A percentile compares a stretch with the other conserved stretches of the same genome.
Conservation (phyloP, 805 yeast genomes). For the Torulaspora delbrueckii region DNA sequence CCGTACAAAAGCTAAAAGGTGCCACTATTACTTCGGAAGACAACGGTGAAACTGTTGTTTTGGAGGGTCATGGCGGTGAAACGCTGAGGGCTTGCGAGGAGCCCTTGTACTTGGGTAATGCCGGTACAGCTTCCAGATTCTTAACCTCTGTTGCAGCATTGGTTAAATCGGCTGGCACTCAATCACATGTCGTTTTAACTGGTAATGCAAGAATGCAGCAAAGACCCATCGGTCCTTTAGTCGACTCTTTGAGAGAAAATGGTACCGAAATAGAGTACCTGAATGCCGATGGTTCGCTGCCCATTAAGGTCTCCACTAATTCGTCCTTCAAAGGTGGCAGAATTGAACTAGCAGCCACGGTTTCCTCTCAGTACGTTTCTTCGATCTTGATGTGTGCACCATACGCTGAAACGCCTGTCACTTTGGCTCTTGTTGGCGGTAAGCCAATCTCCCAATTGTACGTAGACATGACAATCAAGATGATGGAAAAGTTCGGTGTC, state of each 20-base stretch:
- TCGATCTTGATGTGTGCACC: conserved; percentile 97
- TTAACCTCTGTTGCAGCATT: conserved; percentile 89
- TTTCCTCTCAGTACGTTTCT: conserved; percentile 95
- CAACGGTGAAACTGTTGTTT: conserved; percentile 82
- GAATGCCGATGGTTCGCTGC: conserved; percentile 77
- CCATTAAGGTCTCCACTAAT: conserved; percentile 67
- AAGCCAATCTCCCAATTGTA: conserved; percentile 94
- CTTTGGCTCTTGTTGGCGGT: conserved; percentile 86
- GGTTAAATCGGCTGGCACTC: conserved; percentile 46
- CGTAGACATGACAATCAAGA: conserved; percentile 93
- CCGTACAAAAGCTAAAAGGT: conserved; percentile 72
- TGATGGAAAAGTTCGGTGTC: conserved; percentile 91
- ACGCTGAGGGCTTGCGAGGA: conserved; percentile 55
- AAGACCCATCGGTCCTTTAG: conserved; percentile 93
- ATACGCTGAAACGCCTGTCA: conserved; percentile 82
- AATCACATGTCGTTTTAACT: conserved; percentile 59
- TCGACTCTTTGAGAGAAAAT: conserved; percentile 78
- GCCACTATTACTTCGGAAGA: conserved; percentile 80
- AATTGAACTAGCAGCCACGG: conserved; percentile 90
- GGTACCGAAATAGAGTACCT: conserved; percentile 72
- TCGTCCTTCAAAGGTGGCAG: conserved; percentile 79
- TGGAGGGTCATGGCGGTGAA: conserved; percentile 80
- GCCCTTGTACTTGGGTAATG: conserved; percentile 86
- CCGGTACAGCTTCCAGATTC: conserved; percentile 97
- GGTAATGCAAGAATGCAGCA: conserved; percentile 98